Conservation (phyloP, 2,329 filamentous ascomycete species). For the Fusarium oxysporum region DNA sequence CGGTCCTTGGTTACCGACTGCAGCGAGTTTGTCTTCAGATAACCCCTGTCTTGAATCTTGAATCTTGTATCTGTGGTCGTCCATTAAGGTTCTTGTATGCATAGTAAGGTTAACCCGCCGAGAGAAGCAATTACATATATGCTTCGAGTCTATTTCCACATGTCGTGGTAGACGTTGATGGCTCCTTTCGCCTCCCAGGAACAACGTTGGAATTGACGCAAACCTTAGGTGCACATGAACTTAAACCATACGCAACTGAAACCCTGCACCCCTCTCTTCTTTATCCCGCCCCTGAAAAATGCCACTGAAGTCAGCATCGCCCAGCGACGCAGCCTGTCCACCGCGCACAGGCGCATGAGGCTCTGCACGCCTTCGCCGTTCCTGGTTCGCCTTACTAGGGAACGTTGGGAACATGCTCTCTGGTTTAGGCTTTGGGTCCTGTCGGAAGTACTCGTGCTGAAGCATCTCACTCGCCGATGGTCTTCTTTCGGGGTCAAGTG, state of each 20-base stretch:
- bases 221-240: not conserved
- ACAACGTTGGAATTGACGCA: not conserved
- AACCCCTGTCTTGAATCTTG: not conserved
- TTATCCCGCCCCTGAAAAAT: conserved; percentile 76
- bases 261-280: conserved; percentile 74
- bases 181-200: not conserved
- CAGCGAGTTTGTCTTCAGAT: conserved; percentile 6
- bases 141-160: not conserved
- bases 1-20: conserved; percentile 15
- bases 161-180: not conserved
- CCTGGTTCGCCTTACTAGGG: conserved; percentile 92
- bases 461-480: conserved; percentile 81
- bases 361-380: conserved; percentile 77
- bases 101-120: not conserved
- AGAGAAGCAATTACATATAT: not conserved
- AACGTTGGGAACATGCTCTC: conserved; percentile 97
- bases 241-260: conserved; percentile 70
- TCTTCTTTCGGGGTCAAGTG: conserved; percentile 77
- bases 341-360: conserved; percentile 83
- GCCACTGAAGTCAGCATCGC: conserved; percentile 73
- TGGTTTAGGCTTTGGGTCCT: conserved; percentile 90
- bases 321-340: conserved; percentile 71
- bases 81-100: not conserved
- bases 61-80: not conserved
- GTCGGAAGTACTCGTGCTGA: conserved; percentile 83